phyloP scores from a whole-genome alignment of 306 rosid genomes.

The Oemleria cerasiformis region DNA sequence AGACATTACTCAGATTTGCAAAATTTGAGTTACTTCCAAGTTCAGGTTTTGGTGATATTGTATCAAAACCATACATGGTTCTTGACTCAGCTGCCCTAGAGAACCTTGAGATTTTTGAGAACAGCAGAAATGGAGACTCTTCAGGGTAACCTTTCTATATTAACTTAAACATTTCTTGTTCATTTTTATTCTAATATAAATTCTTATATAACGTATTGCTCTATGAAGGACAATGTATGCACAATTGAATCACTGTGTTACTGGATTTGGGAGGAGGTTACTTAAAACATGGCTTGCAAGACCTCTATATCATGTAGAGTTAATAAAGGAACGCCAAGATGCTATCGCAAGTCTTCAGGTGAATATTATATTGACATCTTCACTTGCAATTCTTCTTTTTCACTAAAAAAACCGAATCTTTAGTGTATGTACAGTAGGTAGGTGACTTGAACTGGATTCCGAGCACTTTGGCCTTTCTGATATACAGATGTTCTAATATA shows the following conservation, averaged over 20 bases:
- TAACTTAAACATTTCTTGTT: constrained; percentile 2
- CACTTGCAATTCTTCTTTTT: constrained; percentile 5
- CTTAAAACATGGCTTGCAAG: constrained; percentile 95
- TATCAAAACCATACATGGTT: constrained; percentile 83
- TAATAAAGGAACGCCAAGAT: constrained; percentile 76
- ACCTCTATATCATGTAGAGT: constrained; percentile 66
- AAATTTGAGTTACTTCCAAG: constrained; percentile 78
- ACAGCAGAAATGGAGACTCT: constrained; percentile 81
- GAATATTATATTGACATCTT: constrained; percentile 24
- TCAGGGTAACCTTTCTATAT: constrained; percentile 62
- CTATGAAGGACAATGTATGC: constrained; percentile 74
- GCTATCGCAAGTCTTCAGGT: constrained; percentile 81
- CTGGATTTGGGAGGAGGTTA: constrained; percentile 93
- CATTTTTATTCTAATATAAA: constrained; percentile 18
- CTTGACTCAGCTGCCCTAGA: constrained; percentile 92
- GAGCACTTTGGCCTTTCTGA: background rate
- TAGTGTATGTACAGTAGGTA: background rate
- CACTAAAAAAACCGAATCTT: background rate
- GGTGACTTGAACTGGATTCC: constrained; percentile 1
- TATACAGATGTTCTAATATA: constrained; percentile 13
- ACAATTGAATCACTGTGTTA: constrained; percentile 86
- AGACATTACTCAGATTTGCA: constrained; percentile 79
- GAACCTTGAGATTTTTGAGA: constrained; percentile 94
- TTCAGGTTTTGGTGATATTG: constrained; percentile 51
- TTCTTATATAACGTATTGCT: constrained; percentile 33